A percentile compares a stretch with the other conserved stretches of the same genome.
phyloP scores from a whole-genome alignment of 192 early-diverging fungal species.

The Coemansia sp. region DNA sequence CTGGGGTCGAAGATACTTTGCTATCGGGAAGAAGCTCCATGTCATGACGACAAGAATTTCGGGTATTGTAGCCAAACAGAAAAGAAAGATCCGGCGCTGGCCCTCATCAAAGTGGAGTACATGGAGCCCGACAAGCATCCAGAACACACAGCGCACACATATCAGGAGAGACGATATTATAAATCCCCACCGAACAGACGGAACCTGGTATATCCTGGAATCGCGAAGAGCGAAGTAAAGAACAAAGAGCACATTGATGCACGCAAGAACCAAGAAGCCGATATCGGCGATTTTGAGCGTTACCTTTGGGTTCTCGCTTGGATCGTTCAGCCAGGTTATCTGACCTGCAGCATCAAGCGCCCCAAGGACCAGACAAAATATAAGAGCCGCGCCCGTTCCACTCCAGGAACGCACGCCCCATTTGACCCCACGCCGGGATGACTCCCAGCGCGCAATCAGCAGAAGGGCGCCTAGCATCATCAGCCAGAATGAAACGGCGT shows the following conservation, averaged over 20 bases:
- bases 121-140: slow-evolving; percentile 46
- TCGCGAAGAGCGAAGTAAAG: slow-evolving; percentile 31
- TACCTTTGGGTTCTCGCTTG: slow-evolving; percentile 18
- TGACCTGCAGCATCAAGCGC: slow-evolving; percentile 50
- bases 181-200: slow-evolving; percentile 41
- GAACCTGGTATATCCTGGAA: slow-evolving; percentile 40
- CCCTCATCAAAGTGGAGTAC: slow-evolving; percentile 27
- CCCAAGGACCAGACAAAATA: slow-evolving; percentile 38
- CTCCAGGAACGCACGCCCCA: slow-evolving; percentile 35
- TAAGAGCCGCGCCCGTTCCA: slow-evolving; percentile 20
- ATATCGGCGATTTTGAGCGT: slow-evolving; percentile 35
- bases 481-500: slow-evolving; percentile 45
- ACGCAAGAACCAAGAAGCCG: slow-evolving; percentile 35
- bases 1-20: slow-evolving; percentile 25
- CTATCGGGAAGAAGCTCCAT: slow-evolving; percentile 31
- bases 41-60: slow-evolving; percentile 23
- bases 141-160: slow-evolving; percentile 35
- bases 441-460: slow-evolving; percentile 40
- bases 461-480: slow-evolving; percentile 34
- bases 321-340: slow-evolving; percentile 52
- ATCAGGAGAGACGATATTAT: slow-evolving; percentile 22
- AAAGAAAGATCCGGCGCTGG: slow-evolving; percentile 48
- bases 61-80: slow-evolving; percentile 31
- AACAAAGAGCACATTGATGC: slow-evolving; percentile 14
- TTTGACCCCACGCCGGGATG: slow-evolving; percentile 28